Evolutionary conservation across 768 basidiomycete species (phyloP).

Genomic region (Cystobasidium onofrii): DNA sequence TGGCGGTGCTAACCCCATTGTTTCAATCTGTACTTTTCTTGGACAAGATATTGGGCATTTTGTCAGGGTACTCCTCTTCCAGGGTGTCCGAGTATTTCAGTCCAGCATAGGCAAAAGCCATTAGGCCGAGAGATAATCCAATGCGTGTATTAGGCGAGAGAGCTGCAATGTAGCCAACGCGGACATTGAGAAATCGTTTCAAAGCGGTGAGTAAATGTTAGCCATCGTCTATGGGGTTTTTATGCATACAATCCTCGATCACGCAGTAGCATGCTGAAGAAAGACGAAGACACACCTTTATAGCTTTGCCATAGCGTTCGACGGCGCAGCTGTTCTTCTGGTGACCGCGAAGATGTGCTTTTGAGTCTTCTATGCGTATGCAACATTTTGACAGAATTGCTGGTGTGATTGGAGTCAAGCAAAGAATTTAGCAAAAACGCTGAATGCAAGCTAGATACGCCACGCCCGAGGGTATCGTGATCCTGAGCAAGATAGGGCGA

Average conservation of each 20-base stretch:
- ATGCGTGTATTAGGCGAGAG: conserved; percentile 26
- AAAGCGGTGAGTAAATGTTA: background rate
- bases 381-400: background rate
- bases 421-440: too few relatives aligned
- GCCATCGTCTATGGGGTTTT: too few relatives aligned
- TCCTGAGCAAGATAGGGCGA: too few relatives aligned
- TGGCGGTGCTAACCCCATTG: too few relatives aligned
- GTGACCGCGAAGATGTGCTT: background rate
- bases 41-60: background rate
- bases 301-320: conserved; percentile 23
- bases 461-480: too few relatives aligned
- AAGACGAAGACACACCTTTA: conserved; percentile 10
- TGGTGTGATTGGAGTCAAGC: too few relatives aligned
- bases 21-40: background rate
- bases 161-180: too few relatives aligned
- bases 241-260: background rate
- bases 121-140: conserved; percentile 5
- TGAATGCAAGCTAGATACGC: background rate
- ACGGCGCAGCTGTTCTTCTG: conserved; percentile 20
- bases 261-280: background rate
- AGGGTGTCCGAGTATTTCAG: conserved; percentile 22
- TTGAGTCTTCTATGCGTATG: background rate
- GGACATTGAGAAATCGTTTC: too few relatives aligned
- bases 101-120: conserved; percentile 22
- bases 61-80: conserved; percentile 14